Conservation (phyloP, 192 early-diverging fungal species). For the Haplosporangium gracile region DNA sequence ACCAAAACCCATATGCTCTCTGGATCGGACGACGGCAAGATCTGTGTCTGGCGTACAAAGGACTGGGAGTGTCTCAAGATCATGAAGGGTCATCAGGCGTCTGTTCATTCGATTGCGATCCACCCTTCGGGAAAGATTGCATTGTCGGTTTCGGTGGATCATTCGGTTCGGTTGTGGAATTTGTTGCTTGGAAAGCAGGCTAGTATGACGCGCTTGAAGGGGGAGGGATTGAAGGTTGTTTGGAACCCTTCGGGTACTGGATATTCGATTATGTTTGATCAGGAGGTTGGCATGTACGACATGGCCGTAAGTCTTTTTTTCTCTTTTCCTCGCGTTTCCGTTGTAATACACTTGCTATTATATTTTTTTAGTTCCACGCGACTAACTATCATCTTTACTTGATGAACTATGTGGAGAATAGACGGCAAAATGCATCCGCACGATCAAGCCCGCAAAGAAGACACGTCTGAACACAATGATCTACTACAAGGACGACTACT, state of each 20-base stretch:
- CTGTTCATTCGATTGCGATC: slow-evolving; percentile 85
- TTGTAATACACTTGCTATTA: neutral
- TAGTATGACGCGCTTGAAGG: slow-evolving; percentile 45
- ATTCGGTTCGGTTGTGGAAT: slow-evolving; percentile 82
- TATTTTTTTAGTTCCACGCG: neutral
- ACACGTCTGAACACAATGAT: slow-evolving; percentile 38
- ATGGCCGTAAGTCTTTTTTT: slow-evolving; percentile 63
- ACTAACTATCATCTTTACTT: neutral
- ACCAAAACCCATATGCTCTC: slow-evolving; percentile 88
- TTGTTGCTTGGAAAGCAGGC: slow-evolving; percentile 81
- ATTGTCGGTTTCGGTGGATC: slow-evolving; percentile 83
- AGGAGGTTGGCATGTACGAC: slow-evolving; percentile 67
- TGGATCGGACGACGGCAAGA: slow-evolving; percentile 88
- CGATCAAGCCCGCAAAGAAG: slow-evolving; percentile 47
- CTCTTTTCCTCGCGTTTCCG: neutral
- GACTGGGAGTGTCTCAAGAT: slow-evolving; percentile 98
- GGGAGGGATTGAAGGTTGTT: slow-evolving; percentile 64
- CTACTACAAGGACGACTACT: slow-evolving; percentile 61
- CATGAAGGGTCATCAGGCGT: slow-evolving; percentile 83
- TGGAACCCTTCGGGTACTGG: slow-evolving; percentile 70
- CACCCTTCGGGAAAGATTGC: slow-evolving; percentile 98
- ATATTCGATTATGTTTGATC: slow-evolving; percentile 72
- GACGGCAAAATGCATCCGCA: slow-evolving; percentile 50
- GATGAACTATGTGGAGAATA: slow-evolving; percentile 26
- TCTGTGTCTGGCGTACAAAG: slow-evolving; percentile 92